Percentiles rank a stretch among this genome's conserved stretches.
These are phyloP conservation scores for Ogataea populi-albae DNA, from an alignment of 805 yeast genomes.

Conservation along the genomic window DNA sequence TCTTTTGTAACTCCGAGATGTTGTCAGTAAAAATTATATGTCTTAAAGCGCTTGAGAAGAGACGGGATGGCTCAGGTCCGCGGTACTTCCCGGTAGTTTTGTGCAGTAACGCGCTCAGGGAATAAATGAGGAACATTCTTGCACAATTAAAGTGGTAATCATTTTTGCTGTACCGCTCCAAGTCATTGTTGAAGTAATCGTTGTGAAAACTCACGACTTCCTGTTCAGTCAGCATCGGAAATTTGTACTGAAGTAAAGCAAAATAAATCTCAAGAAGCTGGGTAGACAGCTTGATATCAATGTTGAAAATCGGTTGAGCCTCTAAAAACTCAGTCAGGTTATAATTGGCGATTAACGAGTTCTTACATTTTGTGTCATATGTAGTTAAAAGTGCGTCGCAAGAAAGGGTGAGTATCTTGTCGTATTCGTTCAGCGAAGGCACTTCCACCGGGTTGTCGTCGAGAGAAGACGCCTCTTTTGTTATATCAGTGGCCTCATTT, in stretches of 20 bases:
- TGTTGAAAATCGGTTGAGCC: conserved; percentile 49
- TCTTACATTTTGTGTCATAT: conserved; percentile 12
- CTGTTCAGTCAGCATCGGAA: conserved; percentile 52
- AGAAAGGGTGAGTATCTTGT: conserved; percentile 20
- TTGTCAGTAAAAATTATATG: conserved; percentile 46
- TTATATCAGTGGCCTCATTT: conserved; percentile 1
- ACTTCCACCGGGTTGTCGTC: neutral
- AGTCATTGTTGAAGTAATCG: conserved; percentile 38
- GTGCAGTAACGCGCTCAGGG: conserved; percentile 50
- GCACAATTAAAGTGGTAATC: conserved; percentile 53
- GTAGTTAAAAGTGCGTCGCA: conserved; percentile 19
- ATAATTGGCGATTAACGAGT: conserved; percentile 40
- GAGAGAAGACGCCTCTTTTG: neutral
- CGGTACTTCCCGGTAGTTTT: conserved; percentile 55
- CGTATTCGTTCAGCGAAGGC: conserved; percentile 16
- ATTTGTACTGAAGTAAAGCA: conserved; percentile 53
- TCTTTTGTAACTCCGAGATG: conserved; percentile 41
- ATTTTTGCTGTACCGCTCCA: conserved; percentile 28
- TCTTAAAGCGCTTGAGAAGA: conserved; percentile 58
- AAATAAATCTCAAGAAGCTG: conserved; percentile 55
- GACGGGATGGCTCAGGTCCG: conserved; percentile 53
- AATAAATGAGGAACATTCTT: conserved; percentile 53
- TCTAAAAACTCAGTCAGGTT: conserved; percentile 44
- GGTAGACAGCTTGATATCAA: conserved; percentile 48
- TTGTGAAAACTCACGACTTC: conserved; percentile 51